Conservation (phyloP, 2,329 filamentous ascomycete genomes). For the Cladosporium sp. region DNA sequence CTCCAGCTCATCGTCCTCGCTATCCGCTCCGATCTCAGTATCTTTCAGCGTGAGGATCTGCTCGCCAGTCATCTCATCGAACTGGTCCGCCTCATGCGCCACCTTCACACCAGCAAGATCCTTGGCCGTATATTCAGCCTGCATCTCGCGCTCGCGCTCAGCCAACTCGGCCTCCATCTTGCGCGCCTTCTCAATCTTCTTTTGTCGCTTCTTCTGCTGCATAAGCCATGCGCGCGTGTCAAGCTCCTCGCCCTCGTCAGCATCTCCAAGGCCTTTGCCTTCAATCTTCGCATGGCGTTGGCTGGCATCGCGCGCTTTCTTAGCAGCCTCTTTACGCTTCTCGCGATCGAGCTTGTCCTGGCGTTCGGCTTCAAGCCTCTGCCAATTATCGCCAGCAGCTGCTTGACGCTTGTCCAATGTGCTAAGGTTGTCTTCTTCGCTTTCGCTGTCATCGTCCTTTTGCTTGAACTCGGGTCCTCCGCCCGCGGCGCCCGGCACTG, state of each 20-base stretch:
- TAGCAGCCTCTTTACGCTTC: constrained; percentile 74
- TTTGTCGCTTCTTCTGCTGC: constrained; percentile 88
- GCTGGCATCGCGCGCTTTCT: constrained; percentile 79
- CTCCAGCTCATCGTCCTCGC: constrained; percentile 80
- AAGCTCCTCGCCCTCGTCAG: constrained; percentile 55
- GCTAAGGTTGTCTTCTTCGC: constrained; percentile 65
- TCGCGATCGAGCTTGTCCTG: constrained; percentile 73
- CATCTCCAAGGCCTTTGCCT: constrained; percentile 79
- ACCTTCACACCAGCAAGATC: constrained; percentile 90
- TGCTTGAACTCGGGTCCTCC: constrained; percentile 53
- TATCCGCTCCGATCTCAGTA: constrained; percentile 71
- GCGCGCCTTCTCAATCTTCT: constrained; percentile 74
- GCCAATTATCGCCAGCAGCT: constrained; percentile 71
- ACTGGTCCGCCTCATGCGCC: constrained; percentile 76
- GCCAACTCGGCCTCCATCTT: constrained; percentile 71
- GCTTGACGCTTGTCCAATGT: constrained; percentile 80
- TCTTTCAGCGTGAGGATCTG: constrained; percentile 95
- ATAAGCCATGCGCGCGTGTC: constrained; percentile 85
- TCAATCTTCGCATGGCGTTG: constrained; percentile 71
- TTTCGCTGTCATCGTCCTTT: constrained; percentile 42
- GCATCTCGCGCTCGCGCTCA: constrained; percentile 63
- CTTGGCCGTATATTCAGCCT: constrained; percentile 74
- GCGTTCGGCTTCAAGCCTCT: constrained; percentile 62
- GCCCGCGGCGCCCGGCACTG: constrained; percentile 67
- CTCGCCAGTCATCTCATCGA: constrained; percentile 70